Evolutionary conservation across 2,329 filamentous ascomycete species (phyloP).

Genomic region (Grosmannia huntii): DNA sequence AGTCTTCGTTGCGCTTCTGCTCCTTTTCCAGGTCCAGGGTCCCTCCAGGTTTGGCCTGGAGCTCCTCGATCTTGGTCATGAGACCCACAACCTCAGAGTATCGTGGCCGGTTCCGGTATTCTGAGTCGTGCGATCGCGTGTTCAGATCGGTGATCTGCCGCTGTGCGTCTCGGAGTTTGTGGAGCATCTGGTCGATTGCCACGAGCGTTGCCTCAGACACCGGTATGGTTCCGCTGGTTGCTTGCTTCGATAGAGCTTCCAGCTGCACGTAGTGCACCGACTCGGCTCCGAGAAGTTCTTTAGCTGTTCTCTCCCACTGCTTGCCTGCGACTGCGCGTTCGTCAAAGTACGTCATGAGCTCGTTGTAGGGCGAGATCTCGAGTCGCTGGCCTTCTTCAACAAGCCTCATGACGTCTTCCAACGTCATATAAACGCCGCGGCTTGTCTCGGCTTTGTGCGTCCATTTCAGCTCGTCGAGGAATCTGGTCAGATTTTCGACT

Average conservation of each 20-base stretch:
- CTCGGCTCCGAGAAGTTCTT: conserved; percentile 85
- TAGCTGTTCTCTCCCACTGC: conserved; percentile 85
- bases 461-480: conserved; percentile 82
- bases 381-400: conserved; percentile 67
- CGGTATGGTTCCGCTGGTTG: conserved; percentile 54
- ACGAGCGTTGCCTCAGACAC: conserved; percentile 71
- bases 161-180: conserved; percentile 91
- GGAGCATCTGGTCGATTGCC: conserved; percentile 79
- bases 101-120: conserved; percentile 68
- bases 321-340: conserved; percentile 67
- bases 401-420: conserved; percentile 67
- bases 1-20: conserved; percentile 90
- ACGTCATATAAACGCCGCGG: conserved; percentile 52
- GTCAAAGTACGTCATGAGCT: conserved; percentile 62
- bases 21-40: conserved; percentile 90
- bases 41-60: conserved; percentile 85
- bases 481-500: conserved; percentile 65
- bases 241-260: conserved; percentile 79
- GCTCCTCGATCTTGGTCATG: conserved; percentile 71
- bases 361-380: conserved; percentile 66
- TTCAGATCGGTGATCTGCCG: conserved; percentile 74
- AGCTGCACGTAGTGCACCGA: conserved; percentile 88
- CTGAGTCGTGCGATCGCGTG: conserved; percentile 59
- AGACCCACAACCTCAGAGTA: conserved; percentile 87
- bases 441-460: conserved; percentile 60